A percentile compares a stretch with the other conserved stretches of the same genome.
Conservation (phyloP, 805 yeast species). For the Blastobotrys americana region DNA sequence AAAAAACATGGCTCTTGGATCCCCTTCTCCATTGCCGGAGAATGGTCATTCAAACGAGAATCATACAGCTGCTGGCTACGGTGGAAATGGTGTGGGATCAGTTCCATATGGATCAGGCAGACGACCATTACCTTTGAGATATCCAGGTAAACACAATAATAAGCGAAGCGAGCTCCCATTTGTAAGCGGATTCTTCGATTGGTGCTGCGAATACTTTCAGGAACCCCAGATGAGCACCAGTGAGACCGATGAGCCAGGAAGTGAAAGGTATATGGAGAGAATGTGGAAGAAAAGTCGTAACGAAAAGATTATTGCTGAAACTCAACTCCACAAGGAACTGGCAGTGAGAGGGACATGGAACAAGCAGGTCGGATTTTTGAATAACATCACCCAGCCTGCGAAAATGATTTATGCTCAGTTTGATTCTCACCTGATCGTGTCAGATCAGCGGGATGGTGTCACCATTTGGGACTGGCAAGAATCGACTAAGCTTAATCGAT, state of each 20-base stretch:
- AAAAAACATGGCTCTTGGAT: conserved; percentile 16
- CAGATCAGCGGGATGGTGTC: conserved; percentile 78
- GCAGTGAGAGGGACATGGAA: conserved; percentile 86
- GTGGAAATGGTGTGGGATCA: conserved; percentile 17
- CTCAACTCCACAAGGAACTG: conserved; percentile 82
- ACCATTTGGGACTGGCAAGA: conserved; percentile 84
- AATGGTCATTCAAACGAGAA: not conserved
- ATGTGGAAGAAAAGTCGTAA: conserved; percentile 88
- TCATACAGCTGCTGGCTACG: not conserved
- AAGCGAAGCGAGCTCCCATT: conserved; percentile 27
- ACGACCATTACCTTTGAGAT: conserved; percentile 28
- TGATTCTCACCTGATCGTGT: conserved; percentile 70
- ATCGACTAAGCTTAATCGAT: conserved; percentile 51
- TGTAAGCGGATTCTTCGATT: conserved; percentile 33
- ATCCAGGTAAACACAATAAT: conserved; percentile 16
- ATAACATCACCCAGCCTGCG: conserved; percentile 75
- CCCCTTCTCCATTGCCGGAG: not conserved
- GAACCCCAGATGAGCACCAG: conserved; percentile 88
- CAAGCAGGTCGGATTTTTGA: conserved; percentile 47
- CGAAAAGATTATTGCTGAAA: conserved; percentile 75
- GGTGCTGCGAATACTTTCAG: conserved; percentile 78
- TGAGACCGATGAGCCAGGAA: conserved; percentile 88
- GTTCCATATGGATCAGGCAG: conserved; percentile 29
- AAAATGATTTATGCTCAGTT: conserved; percentile 79
- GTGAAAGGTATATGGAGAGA: conserved; percentile 71